phyloP scores from a whole-genome alignment of 83 land plant species.

The Picea abies region DNA sequence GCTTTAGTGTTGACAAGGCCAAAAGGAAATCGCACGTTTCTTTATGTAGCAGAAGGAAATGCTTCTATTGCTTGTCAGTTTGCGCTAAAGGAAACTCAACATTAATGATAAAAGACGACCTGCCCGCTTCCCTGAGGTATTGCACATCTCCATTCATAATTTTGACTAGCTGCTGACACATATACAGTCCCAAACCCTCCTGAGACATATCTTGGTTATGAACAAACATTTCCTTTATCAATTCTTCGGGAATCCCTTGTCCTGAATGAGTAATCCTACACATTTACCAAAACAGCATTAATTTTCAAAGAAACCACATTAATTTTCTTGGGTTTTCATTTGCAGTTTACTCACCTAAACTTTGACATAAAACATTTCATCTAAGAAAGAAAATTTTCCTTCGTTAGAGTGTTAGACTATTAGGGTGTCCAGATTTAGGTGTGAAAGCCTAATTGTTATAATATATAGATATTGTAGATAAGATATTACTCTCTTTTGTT shows the following conservation, averaged over 20 bases:
- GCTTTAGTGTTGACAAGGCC: too few species aligned
- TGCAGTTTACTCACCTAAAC: too few species aligned
- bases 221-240: conserved; percentile 90
- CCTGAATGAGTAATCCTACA: conserved; percentile 89
- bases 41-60: neutral
- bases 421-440: too few species aligned
- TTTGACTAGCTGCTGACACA: conserved; percentile 88
- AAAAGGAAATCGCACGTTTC: too few species aligned
- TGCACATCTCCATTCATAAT: conserved; percentile 93
- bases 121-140: conserved; percentile 77
- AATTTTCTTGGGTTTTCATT: too few species aligned
- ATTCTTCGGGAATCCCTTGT: conserved; percentile 81
- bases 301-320: too few species aligned
- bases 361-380: too few species aligned
- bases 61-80: conserved; percentile 28
- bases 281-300: neutral
- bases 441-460: too few species aligned
- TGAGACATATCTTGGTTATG: conserved; percentile 64
- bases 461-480: too few species aligned
- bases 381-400: too few species aligned
- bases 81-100: conserved; percentile 79
- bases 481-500: too few species aligned
- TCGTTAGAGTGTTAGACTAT: too few species aligned
- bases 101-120: conserved; percentile 61
- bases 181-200: conserved; percentile 84